Percentiles rank a stretch among this genome's conserved stretches.
Conservation (phyloP, 768 basidiomycete species). For the Trametes cingulata region DNA sequence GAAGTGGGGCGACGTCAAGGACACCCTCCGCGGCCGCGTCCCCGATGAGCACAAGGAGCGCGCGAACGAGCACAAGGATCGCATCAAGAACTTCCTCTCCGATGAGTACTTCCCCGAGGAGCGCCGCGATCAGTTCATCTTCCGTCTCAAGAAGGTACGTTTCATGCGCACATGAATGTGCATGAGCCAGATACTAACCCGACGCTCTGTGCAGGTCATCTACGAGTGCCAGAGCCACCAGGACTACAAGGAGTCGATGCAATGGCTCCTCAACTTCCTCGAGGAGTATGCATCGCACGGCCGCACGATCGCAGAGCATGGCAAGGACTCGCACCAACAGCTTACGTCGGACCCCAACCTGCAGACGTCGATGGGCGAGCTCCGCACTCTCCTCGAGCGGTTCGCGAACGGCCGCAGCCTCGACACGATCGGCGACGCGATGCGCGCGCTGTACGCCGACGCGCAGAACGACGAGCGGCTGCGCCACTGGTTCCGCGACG, state of each 20-base stretch:
- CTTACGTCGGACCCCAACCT: slow-evolving; percentile 54
- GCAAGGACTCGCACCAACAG: slow-evolving; percentile 24
- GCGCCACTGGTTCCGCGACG: slow-evolving; percentile 65
- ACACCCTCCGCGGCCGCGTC: slow-evolving; percentile 52
- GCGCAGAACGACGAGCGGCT: slow-evolving; percentile 73
- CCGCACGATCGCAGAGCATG: slow-evolving; percentile 30
- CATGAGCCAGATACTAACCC: neutral
- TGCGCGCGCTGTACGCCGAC: slow-evolving; percentile 75
- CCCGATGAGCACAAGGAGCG: slow-evolving; percentile 68
- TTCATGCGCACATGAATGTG: neutral
- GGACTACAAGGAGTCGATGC: slow-evolving; percentile 80
- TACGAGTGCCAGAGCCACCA: slow-evolving; percentile 91
- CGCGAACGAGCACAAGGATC: slow-evolving; percentile 52
- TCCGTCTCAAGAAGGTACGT: slow-evolving; percentile 78
- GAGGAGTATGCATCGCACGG: slow-evolving; percentile 57
- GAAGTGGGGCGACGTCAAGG: slow-evolving; percentile 36
- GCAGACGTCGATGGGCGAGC: slow-evolving; percentile 55
- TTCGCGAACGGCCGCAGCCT: slow-evolving; percentile 79
- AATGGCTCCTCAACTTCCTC: slow-evolving; percentile 66
- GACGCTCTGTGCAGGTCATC: slow-evolving; percentile 44
- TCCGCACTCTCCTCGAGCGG: slow-evolving; percentile 84
- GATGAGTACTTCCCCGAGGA: slow-evolving; percentile 92
- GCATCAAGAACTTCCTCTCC: slow-evolving; percentile 64
- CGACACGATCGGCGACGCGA: slow-evolving; percentile 65
- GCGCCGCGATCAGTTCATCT: slow-evolving; percentile 90